Evolutionary conservation across 2,329 filamentous ascomycete species (phyloP).

Genomic region (Pyrenochaeta sp.): DNA sequence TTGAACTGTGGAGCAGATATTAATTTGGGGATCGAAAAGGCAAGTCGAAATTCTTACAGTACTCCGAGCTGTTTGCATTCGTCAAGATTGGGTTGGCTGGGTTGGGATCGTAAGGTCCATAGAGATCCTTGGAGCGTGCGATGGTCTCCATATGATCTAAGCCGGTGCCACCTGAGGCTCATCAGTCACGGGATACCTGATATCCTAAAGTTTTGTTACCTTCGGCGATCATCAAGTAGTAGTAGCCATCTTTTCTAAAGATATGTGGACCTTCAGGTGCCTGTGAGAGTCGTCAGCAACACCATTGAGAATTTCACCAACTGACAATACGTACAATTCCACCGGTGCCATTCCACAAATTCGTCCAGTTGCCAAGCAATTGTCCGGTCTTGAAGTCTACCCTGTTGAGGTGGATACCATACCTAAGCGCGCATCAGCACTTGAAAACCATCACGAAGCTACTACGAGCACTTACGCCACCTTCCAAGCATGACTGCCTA

Average conservation of each 20-base stretch:
- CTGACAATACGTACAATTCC: constrained; percentile 17
- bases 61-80: constrained; percentile 48
- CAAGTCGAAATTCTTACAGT: constrained; percentile 30
- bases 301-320: neutral
- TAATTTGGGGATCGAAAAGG: constrained; percentile 4
- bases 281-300: neutral
- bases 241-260: constrained; percentile 47
- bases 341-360: constrained; percentile 51
- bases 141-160: constrained; percentile 49
- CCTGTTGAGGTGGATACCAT: constrained; percentile 39
- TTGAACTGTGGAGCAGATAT: constrained; percentile 24
- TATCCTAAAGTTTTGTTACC: constrained; percentile 28
- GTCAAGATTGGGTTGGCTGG: constrained; percentile 51
- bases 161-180: constrained; percentile 41
- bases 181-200: constrained; percentile 13
- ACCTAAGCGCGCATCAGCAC: constrained; percentile 5
- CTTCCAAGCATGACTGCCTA: constrained; percentile 39
- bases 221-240: constrained; percentile 47
- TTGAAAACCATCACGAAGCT: neutral
- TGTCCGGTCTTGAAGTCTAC: constrained; percentile 46
- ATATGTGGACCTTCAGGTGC: constrained; percentile 48
- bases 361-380: constrained; percentile 23
- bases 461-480: constrained; percentile 4
- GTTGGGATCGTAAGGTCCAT: constrained; percentile 50
- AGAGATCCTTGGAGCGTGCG: constrained; percentile 44